phyloP scores from a whole-genome alignment of 2,329 filamentous ascomycete genomes.

The Nigrograna mackinnonii region DNA sequence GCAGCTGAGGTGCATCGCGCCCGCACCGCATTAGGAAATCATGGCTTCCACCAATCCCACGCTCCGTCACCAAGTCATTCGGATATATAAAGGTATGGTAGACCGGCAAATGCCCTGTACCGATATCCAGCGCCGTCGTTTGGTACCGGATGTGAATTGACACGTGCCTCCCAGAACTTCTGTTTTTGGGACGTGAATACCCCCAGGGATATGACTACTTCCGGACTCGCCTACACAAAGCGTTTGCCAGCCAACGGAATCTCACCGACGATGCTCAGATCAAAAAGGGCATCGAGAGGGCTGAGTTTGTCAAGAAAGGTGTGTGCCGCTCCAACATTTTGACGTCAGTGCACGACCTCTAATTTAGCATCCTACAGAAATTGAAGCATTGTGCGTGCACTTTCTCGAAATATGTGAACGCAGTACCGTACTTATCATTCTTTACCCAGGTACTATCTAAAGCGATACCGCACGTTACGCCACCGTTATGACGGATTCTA shows the following conservation, averaged over 20 bases:
- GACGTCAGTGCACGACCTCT: too few relatives aligned
- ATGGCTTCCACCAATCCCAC: slow-evolving; percentile 52
- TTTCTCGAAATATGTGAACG: too few relatives aligned
- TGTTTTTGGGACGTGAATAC: slow-evolving; percentile 84
- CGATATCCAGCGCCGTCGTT: too few relatives aligned
- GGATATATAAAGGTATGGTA: slow-evolving; percentile 79
- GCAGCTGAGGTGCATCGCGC: too few relatives aligned
- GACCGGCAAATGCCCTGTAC: not conserved
- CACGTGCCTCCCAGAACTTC: slow-evolving; percentile 64
- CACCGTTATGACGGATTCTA: slow-evolving; percentile 69
- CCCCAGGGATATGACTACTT: slow-evolving; percentile 86
- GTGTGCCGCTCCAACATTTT: too few relatives aligned
- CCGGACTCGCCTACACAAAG: slow-evolving; percentile 76
- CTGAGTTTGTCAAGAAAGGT: slow-evolving; percentile 93
- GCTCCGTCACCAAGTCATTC: slow-evolving; percentile 77
- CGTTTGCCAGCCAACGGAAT: slow-evolving; percentile 76
- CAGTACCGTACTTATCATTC: too few relatives aligned
- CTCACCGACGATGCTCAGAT: slow-evolving; percentile 77
- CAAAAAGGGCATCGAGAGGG: slow-evolving; percentile 71
- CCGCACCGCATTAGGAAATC: not conserved
- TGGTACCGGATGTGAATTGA: not conserved
- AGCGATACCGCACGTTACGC: slow-evolving; percentile 82
- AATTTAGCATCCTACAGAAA: too few relatives aligned
- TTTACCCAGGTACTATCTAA: slow-evolving; percentile 83
- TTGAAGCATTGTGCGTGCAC: slow-evolving; percentile 90